Evolutionary conservation across 139 green algal genomes (phyloP).

Genomic region (Coelastrella sp.): DNA sequence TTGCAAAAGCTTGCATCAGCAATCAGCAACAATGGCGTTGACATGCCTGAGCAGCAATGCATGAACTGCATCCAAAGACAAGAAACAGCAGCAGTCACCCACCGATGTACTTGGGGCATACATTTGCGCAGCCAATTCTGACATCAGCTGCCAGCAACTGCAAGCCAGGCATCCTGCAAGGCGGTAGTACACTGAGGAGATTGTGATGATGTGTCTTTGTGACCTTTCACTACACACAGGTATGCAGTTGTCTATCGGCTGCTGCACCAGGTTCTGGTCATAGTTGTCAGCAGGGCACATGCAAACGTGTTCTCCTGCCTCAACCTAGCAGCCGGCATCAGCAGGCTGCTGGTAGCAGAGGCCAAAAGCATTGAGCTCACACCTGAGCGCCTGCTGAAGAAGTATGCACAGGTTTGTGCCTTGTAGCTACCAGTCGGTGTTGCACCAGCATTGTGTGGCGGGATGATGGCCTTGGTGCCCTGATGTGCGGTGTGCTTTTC

Average conservation of each 20-base stretch:
- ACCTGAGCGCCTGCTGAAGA: slow-evolving; percentile 23
- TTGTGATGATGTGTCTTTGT: too few species aligned
- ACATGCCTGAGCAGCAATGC: too few species aligned
- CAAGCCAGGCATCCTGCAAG: background rate
- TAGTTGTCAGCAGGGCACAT: slow-evolving; percentile 33
- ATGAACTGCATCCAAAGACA: too few species aligned
- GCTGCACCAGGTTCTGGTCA: slow-evolving; percentile 39
- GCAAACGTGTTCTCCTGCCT: slow-evolving; percentile 37
- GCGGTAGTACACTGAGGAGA: background rate
- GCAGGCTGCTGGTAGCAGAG: slow-evolving; percentile 42
- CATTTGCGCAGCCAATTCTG: background rate
- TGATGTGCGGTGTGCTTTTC: background rate
- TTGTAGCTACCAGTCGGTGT: too few species aligned
- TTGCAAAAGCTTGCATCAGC: too few species aligned
- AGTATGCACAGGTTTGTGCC: slow-evolving; percentile 44
- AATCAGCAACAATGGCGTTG: too few species aligned
- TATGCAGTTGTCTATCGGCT: slow-evolving; percentile 45
- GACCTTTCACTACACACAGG: background rate
- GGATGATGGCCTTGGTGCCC: too few species aligned
- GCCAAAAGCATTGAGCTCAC: slow-evolving; percentile 42
- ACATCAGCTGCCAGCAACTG: background rate
- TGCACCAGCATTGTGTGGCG: too few species aligned
- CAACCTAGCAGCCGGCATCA: slow-evolving; percentile 35
- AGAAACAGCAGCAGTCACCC: too few species aligned
- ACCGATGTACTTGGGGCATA: too few species aligned